Percentiles rank a stretch among this genome's conserved stretches.
Conservation (phyloP, 1,139 yeast genomes). For the Eremothecium gossypii region DNA sequence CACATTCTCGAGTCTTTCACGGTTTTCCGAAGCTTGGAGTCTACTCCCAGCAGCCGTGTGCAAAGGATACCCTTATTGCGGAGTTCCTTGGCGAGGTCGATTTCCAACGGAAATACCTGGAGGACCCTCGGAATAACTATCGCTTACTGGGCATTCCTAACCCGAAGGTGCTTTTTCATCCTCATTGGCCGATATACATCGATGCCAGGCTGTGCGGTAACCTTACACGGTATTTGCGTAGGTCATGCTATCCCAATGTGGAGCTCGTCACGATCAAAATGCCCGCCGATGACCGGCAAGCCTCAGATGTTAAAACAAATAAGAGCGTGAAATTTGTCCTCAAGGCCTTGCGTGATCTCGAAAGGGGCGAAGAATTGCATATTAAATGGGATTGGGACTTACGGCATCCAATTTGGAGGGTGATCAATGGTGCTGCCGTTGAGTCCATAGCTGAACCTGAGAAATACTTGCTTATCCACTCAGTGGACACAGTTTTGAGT, state of each 20-base stretch:
- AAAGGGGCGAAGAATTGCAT: conserved; percentile 57
- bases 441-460: conserved; percentile 40
- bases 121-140: conserved; percentile 67
- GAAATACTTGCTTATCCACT: conserved; percentile 46
- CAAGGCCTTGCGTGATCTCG: conserved; percentile 48
- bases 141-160: conserved; percentile 76
- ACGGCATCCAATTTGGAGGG: conserved; percentile 58
- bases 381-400: conserved; percentile 86
- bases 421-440: conserved; percentile 35
- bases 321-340: conserved; percentile 47
- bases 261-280: conserved; percentile 47
- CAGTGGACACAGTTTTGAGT: conserved; percentile 52
- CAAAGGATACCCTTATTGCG: conserved; percentile 45
- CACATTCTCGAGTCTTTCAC: conserved; percentile 38
- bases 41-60: conserved; percentile 36
- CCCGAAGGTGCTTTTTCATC: conserved; percentile 57
- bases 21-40: conserved; percentile 69
- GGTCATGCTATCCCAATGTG: conserved; percentile 73
- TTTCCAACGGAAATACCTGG: conserved; percentile 50
- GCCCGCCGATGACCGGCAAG: background rate
- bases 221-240: conserved; percentile 62
- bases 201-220: conserved; percentile 81
- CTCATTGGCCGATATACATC: conserved; percentile 47
- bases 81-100: conserved; percentile 72
- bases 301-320: background rate